Evolutionary conservation across 768 basidiomycete species (phyloP).

Genomic region (Mycena metata): DNA sequence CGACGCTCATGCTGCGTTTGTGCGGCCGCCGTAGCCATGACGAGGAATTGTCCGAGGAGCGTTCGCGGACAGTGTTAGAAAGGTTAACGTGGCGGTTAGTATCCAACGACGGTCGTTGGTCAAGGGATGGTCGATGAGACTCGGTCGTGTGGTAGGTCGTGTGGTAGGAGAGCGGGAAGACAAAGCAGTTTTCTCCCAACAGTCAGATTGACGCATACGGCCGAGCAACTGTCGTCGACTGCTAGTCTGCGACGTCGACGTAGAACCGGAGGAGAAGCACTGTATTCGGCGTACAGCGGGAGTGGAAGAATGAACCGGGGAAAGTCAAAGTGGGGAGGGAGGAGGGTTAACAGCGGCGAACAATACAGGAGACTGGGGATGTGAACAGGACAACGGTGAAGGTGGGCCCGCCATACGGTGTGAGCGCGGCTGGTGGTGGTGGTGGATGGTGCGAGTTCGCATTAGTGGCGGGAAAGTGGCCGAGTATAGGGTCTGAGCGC

Average conservation of each 20-base stretch:
- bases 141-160: too few species aligned
- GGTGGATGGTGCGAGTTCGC: too few species aligned
- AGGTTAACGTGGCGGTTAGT: conserved; percentile 16
- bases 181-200: conserved; percentile 21
- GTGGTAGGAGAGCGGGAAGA: conserved; percentile 23
- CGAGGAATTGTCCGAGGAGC: conserved; percentile 24
- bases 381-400: conserved; percentile 29
- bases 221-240: conserved; percentile 33
- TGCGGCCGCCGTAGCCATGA: conserved; percentile 52
- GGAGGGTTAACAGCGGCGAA: conserved; percentile 31
- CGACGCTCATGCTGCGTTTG: conserved; percentile 73
- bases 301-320: conserved; percentile 27
- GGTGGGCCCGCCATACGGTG: conserved; percentile 28
- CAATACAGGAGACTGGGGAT: conserved; percentile 32
- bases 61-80: conserved; percentile 31
- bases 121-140: conserved; percentile 32
- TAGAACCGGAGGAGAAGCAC: conserved; percentile 7
- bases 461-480: conserved; percentile 69
- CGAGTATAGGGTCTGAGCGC: conserved; percentile 69
- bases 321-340: conserved; percentile 31
- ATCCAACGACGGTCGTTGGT: conserved; percentile 28
- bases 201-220: conserved; percentile 32
- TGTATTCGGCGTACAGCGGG: conserved; percentile 32
- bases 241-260: conserved; percentile 15
- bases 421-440: conserved; percentile 21